Conservation (phyloP, 2,329 filamentous ascomycete species). For the Aureobasidium sp. region DNA sequence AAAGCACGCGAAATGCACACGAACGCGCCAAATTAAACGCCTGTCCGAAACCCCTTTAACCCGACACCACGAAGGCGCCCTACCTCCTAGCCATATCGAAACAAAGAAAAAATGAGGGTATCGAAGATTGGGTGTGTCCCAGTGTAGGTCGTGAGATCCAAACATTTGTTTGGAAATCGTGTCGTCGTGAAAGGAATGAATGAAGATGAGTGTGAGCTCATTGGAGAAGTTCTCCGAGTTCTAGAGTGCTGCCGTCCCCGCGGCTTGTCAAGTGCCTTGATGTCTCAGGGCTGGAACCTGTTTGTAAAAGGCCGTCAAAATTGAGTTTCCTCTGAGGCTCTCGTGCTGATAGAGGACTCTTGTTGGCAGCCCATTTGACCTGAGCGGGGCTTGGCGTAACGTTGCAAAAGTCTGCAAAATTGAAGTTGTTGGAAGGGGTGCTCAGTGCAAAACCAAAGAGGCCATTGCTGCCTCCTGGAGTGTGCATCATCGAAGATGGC, state of each 20-base stretch:
- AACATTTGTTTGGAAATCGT: constrained; percentile 10
- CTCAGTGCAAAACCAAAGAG: constrained; percentile 58
- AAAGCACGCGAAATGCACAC: constrained; percentile 12
- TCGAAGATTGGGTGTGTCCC: constrained; percentile 12
- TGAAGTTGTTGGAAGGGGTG: constrained; percentile 79
- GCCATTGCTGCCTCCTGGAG: constrained; percentile 57
- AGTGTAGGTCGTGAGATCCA: constrained; percentile 11
- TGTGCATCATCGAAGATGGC: constrained; percentile 84
- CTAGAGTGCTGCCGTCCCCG: constrained; percentile 53
- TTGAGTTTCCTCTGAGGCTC: constrained; percentile 70
- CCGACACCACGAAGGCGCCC: not conserved
- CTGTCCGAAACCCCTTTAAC: not conserved
- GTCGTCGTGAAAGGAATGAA: constrained; percentile 14
- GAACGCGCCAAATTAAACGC: constrained; percentile 1
- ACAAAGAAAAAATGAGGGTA: constrained; percentile 11
- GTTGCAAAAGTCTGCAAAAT: constrained; percentile 95
- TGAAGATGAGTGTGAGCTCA: not conserved
- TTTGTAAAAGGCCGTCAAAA: constrained; percentile 67
- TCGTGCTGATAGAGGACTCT: constrained; percentile 64
- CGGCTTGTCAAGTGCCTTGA: constrained; percentile 32
- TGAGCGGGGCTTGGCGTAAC: constrained; percentile 94
- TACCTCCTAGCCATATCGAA: not conserved
- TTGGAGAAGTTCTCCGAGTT: constrained; percentile 43
- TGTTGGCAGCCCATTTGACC: constrained; percentile 62
- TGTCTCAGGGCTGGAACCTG: constrained; percentile 39